Percentiles rank a stretch among this genome's conserved stretches.
Evolutionary conservation across 306 rosid species (phyloP).

Genomic region (Rosa persica): DNA sequence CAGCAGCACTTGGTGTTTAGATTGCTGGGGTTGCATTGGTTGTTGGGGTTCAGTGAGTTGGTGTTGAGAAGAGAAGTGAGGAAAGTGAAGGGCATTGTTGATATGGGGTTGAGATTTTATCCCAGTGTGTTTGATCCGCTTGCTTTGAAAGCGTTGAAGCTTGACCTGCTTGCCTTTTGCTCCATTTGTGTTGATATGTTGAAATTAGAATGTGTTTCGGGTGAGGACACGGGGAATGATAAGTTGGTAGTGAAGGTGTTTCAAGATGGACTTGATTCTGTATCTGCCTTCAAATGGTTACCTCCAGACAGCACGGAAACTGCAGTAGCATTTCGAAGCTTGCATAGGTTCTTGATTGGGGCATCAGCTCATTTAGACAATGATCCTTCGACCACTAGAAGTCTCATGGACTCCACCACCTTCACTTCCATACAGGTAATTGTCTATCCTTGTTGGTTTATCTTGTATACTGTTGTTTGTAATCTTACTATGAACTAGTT

Average conservation of each 20-base stretch:
- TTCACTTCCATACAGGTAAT: slow-evolving; percentile 66
- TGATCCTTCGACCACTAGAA: slow-evolving; percentile 64
- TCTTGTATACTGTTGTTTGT: background rate
- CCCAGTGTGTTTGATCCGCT: slow-evolving; percentile 85
- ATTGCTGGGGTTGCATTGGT: slow-evolving; percentile 83
- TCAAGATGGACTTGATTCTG: slow-evolving; percentile 73
- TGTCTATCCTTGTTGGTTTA: background rate
- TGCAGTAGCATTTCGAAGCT: slow-evolving; percentile 66
- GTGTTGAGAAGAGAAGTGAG: slow-evolving; percentile 38
- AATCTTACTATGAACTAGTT: background rate
- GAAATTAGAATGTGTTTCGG: slow-evolving; percentile 38
- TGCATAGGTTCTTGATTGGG: slow-evolving; percentile 76
- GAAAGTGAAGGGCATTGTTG: slow-evolving; percentile 39
- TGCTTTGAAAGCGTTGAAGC: slow-evolving; percentile 85
- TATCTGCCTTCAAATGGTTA: slow-evolving; percentile 88
- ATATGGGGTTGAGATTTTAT: slow-evolving; percentile 47
- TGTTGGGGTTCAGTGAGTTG: slow-evolving; percentile 71
- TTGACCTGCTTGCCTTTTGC: slow-evolving; percentile 81
- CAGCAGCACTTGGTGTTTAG: slow-evolving; percentile 79
- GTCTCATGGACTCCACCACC: slow-evolving; percentile 57
- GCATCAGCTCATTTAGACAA: slow-evolving; percentile 61
- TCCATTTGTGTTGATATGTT: slow-evolving; percentile 30
- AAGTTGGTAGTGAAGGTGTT: slow-evolving; percentile 59
- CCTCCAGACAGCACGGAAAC: slow-evolving; percentile 84
- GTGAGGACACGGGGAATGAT: slow-evolving; percentile 23